Percentiles rank a stretch among this genome's conserved stretches.
Evolutionary conservation across 2,329 filamentous ascomycete genomes (phyloP).

Genomic region (Didymella exigua): DNA sequence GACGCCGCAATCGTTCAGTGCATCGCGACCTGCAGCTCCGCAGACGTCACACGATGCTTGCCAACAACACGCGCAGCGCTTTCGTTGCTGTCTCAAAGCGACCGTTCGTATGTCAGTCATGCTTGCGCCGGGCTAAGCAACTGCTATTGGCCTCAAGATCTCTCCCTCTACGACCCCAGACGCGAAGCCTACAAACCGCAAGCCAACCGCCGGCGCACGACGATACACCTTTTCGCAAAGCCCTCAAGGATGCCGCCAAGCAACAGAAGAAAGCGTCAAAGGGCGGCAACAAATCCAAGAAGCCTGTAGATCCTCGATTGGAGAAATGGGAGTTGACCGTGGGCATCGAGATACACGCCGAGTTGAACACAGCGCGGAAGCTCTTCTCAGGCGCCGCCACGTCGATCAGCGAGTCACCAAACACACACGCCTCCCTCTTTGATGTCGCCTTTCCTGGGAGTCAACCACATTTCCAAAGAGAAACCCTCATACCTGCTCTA

Average conservation of each 20-base stretch:
- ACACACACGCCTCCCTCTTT: slow-evolving; percentile 86
- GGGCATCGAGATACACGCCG: slow-evolving; percentile 95
- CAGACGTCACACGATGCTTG: slow-evolving; percentile 40
- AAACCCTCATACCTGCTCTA: slow-evolving; percentile 84
- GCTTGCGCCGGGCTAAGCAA: slow-evolving; percentile 27
- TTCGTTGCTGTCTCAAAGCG: slow-evolving; percentile 29
- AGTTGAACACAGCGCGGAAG: slow-evolving; percentile 86
- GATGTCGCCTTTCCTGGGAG: slow-evolving; percentile 88
- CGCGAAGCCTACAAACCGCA: slow-evolving; percentile 35
- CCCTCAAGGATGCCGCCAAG: slow-evolving; percentile 47
- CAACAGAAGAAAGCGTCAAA: slow-evolving; percentile 36
- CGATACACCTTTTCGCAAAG: slow-evolving; percentile 44
- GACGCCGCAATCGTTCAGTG: slow-evolving; percentile 30
- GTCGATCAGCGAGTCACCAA: slow-evolving; percentile 67
- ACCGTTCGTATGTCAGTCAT: slow-evolving; percentile 40
- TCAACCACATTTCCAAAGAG: slow-evolving; percentile 82
- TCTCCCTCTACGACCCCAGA: background rate
- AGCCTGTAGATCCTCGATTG: slow-evolving; percentile 30
- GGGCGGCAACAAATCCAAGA: slow-evolving; percentile 14
- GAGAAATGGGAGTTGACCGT: slow-evolving; percentile 89
- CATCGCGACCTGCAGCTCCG: slow-evolving; percentile 19
- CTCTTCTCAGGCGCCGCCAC: slow-evolving; percentile 74
- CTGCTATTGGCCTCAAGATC: slow-evolving; percentile 21
- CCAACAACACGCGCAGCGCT: slow-evolving; percentile 27
- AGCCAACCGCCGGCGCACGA: slow-evolving; percentile 27